phyloP scores from a whole-genome alignment of 108 stramenopile genomes.

The Skeletonema grethae region DNA sequence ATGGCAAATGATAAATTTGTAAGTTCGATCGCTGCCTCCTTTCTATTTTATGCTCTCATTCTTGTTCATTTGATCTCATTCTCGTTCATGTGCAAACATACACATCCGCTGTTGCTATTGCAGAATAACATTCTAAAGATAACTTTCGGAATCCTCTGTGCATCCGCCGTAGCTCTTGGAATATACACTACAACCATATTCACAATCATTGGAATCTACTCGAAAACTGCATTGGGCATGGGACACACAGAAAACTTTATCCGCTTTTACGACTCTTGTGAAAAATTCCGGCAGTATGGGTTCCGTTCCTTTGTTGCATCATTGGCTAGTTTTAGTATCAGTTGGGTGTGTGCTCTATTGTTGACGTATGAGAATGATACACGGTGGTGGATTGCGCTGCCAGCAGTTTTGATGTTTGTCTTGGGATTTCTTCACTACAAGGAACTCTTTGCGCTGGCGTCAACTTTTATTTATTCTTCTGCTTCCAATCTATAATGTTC shows the following conservation, averaged over 20 bases:
- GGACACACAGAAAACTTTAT: not conserved
- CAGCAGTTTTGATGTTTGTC: not conserved
- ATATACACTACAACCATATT: not conserved
- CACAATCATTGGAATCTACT: slow-evolving; percentile 2
- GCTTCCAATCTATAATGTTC: not conserved
- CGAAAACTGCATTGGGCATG: not conserved
- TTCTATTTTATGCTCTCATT: too few species aligned
- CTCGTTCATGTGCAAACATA: too few species aligned
- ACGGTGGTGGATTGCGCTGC: not conserved
- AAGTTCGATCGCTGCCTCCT: not conserved
- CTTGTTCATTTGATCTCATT: too few species aligned
- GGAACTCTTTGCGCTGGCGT: not conserved
- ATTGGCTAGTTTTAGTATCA: not conserved
- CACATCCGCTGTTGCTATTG: not conserved
- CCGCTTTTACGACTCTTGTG: not conserved
- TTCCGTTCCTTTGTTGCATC: not conserved
- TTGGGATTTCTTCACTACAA: not conserved
- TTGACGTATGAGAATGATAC: not conserved
- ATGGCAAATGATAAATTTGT: not conserved
- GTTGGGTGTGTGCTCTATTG: not conserved
- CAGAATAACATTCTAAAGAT: not conserved
- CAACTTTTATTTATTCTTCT: not conserved
- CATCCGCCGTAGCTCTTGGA: not conserved
- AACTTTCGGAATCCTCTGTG: not conserved
- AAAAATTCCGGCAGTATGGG: not conserved